Conservation (phyloP, 345 rosid species). For the Punica granatum region DNA sequence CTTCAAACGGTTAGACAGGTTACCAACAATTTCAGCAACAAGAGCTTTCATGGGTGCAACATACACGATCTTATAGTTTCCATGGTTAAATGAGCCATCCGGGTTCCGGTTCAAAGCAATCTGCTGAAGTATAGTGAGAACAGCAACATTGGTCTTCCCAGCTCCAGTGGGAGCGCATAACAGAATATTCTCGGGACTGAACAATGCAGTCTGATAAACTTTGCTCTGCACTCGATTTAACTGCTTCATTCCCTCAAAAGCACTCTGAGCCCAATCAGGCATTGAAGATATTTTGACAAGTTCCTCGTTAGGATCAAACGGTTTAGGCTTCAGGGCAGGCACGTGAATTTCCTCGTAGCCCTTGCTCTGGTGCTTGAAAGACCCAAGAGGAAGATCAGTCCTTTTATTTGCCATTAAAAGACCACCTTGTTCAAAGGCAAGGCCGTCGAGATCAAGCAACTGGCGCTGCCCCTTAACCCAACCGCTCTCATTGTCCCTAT, state of each 20-base stretch:
- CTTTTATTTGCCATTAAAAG: conserved; percentile 83
- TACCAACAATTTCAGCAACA: conserved; percentile 93
- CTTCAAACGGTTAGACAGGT: conserved; percentile 74
- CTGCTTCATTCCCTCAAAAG: conserved; percentile 85
- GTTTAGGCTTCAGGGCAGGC: conserved; percentile 63
- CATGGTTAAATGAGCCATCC: conserved; percentile 71
- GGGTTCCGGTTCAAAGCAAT: conserved; percentile 47
- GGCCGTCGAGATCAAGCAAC: conserved; percentile 71
- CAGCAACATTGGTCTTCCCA: conserved; percentile 95
- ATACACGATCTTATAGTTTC: conserved; percentile 79
- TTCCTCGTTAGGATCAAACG: conserved; percentile 50
- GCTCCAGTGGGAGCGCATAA: conserved; percentile 99
- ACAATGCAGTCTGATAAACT: conserved; percentile 80
- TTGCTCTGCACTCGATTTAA: conserved; percentile 92
- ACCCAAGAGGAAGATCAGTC: conserved; percentile 78
- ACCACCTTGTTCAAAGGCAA: conserved; percentile 84
- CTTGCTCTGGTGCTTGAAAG: conserved; percentile 52
- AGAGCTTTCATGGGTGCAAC: conserved; percentile 99
- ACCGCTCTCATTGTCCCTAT: conserved; percentile 63
- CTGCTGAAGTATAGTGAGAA: conserved; percentile 95
- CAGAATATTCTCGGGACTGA: conserved; percentile 68
- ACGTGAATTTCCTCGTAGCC: conserved; percentile 96
- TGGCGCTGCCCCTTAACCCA: conserved; percentile 84
- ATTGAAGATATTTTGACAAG: conserved; percentile 71
- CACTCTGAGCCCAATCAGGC: conserved; percentile 96